Evolutionary conservation across 2,329 filamentous ascomycete genomes (phyloP).

Genomic region (Apiospora pterosperma): DNA sequence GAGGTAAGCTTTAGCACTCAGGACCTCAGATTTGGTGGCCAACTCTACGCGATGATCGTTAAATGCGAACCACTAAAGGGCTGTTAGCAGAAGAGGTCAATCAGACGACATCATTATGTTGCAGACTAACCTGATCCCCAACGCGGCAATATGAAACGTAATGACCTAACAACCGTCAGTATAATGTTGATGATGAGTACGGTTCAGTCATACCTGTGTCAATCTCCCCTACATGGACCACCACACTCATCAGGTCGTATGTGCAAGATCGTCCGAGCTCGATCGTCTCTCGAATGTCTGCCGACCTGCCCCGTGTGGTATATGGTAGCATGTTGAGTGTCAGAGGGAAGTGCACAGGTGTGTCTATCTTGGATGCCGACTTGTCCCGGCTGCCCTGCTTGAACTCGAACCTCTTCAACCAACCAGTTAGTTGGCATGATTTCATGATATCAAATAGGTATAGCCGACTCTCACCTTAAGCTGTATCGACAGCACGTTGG

Average conservation of each 20-base stretch:
- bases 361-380: slow-evolving; percentile 82
- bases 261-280: slow-evolving; percentile 64
- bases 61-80: slow-evolving; percentile 81
- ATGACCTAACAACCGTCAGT: slow-evolving; percentile 49
- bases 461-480: slow-evolving; percentile 63
- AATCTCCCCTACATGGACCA: slow-evolving; percentile 90
- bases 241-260: slow-evolving; percentile 85
- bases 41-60: slow-evolving; percentile 91
- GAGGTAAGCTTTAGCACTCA: slow-evolving; percentile 83
- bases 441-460: background rate
- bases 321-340: slow-evolving; percentile 89
- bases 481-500: slow-evolving; percentile 87
- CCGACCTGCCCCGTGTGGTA: slow-evolving; percentile 61
- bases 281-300: slow-evolving; percentile 46
- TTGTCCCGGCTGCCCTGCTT: slow-evolving; percentile 61
- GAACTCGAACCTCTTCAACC: slow-evolving; percentile 67
- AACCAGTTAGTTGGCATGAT: slow-evolving; percentile 6
- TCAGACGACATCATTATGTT: background rate
- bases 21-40: slow-evolving; percentile 78
- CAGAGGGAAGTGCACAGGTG: slow-evolving; percentile 79
- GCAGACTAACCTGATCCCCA: slow-evolving; percentile 59
- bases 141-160: slow-evolving; percentile 88
- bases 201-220: slow-evolving; percentile 58
- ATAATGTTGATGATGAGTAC: background rate
- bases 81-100: slow-evolving; percentile 5